phyloP scores from a whole-genome alignment of 768 basidiomycete species.

The Sarcomyxa edulis region DNA sequence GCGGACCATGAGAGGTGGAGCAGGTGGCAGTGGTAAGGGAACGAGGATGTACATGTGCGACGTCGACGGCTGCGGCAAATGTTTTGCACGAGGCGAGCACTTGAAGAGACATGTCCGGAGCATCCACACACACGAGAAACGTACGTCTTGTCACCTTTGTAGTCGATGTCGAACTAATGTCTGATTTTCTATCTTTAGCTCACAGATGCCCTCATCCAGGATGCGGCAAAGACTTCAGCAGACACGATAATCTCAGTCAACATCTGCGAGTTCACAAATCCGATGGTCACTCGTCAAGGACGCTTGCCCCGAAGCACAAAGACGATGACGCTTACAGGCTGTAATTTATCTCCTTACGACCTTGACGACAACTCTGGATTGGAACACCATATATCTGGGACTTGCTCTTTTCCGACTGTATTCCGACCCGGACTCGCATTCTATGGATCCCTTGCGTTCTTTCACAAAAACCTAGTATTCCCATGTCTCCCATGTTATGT shows the following conservation, averaged over 20 bases:
- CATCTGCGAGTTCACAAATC: slow-evolving; percentile 81
- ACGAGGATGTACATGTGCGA: slow-evolving; percentile 66
- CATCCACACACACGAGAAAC: slow-evolving; percentile 91
- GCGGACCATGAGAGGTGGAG: slow-evolving; percentile 6
- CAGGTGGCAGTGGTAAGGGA: slow-evolving; percentile 25
- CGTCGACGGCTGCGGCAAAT: slow-evolving; percentile 82
- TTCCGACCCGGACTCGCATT: no score
- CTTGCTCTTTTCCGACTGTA: no score
- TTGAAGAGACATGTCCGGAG: slow-evolving; percentile 84
- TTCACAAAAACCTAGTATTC: no score
- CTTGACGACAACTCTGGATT: no score
- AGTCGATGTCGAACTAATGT: slow-evolving; percentile 1
- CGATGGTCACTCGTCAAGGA: no score
- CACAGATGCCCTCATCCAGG: slow-evolving; percentile 76
- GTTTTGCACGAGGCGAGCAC: slow-evolving; percentile 85
- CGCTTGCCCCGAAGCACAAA: no score
- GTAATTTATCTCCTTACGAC: no score
- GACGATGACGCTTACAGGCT: no score
- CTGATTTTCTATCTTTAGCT: slow-evolving; percentile 40
- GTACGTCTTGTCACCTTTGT: slow-evolving; percentile 40
- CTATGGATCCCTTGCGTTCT: no score
- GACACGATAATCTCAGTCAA: slow-evolving; percentile 86
- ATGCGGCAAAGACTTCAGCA: slow-evolving; percentile 80
- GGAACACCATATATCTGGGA: no score
- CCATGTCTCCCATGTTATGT: no score